Percentiles rank a stretch among this genome's conserved stretches.
Conservation (phyloP, 2,329 filamentous ascomycete species). For the Passalora sequoiae region DNA sequence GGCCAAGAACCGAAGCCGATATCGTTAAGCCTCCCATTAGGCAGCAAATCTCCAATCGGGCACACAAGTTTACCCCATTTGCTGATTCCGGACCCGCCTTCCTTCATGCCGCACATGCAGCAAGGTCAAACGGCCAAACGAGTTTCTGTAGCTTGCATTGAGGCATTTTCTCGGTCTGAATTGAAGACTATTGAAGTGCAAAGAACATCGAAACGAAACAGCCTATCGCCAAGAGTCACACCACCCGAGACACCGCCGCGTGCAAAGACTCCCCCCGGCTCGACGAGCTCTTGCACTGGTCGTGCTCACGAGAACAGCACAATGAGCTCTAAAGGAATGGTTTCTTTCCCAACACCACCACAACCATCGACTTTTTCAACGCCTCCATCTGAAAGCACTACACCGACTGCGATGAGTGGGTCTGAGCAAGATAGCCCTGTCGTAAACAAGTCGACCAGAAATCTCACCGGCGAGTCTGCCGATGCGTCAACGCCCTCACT, state of each 20-base stretch:
- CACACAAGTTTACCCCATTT: no score
- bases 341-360: slow-evolving; percentile 15
- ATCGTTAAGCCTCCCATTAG: no score
- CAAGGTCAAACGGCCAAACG: slow-evolving; percentile 26
- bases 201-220: slow-evolving; percentile 17
- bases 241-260: slow-evolving; percentile 13
- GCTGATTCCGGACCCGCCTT: no score
- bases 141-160: slow-evolving; percentile 34
- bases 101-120: no score
- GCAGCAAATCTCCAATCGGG: no score
- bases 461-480: no score
- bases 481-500: background rate
- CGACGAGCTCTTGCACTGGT: background rate
- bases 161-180: slow-evolving; percentile 29
- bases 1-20: no score
- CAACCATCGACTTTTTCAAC: slow-evolving; percentile 1
- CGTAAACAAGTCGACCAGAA: no score
- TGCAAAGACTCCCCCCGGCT: background rate
- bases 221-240: slow-evolving; percentile 14
- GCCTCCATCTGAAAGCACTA: background rate
- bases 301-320: background rate
- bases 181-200: slow-evolving; percentile 31
- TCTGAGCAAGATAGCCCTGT: no score
- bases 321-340: slow-evolving; percentile 14
- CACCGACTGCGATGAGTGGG: no score